Conservation (phyloP, 352 stramenopile species). For the Pythium plurisporium region DNA sequence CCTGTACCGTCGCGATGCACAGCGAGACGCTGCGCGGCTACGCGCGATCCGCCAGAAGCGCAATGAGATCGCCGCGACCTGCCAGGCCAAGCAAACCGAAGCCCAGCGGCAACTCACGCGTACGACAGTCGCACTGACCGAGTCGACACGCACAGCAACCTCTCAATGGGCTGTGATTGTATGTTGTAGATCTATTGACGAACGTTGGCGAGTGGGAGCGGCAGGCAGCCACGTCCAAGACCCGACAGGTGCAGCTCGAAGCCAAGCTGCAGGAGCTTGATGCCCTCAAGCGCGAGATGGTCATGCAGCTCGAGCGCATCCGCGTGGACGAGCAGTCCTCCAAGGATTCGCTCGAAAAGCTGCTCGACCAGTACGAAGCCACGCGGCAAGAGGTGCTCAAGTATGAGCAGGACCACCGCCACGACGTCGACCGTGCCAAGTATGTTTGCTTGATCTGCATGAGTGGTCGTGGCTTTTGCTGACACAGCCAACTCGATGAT, state of each 20-base stretch:
- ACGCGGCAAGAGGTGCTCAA: conserved; percentile 52
- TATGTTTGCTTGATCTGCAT: too few species aligned
- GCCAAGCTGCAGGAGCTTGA: conserved; percentile 63
- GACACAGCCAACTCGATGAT: too few species aligned
- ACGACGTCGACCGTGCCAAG: conserved; percentile 70
- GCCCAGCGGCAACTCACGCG: conserved; percentile 54
- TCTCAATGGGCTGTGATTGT: neutral
- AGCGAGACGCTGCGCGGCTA: conserved; percentile 51
- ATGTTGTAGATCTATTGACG: conserved; percentile 39
- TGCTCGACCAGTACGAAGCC: conserved; percentile 69
- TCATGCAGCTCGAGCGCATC: conserved; percentile 58
- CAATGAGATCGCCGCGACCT: conserved; percentile 48
- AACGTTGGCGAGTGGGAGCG: conserved; percentile 69
- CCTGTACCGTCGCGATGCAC: conserved; percentile 56
- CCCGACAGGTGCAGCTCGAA: conserved; percentile 48
- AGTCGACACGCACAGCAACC: too few species aligned
- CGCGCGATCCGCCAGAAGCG: conserved; percentile 52
- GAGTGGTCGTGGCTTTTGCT: too few species aligned
- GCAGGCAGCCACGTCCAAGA: conserved; percentile 35
- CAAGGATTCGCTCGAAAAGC: conserved; percentile 50
- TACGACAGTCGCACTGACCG: conserved; percentile 16
- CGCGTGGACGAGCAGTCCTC: conserved; percentile 65
- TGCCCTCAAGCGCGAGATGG: conserved; percentile 57
- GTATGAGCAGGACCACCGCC: conserved; percentile 56
- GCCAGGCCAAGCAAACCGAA: conserved; percentile 38